Evolutionary conservation across 2,329 filamentous ascomycete species (phyloP).

Genomic region (Domatiomyces globalis): DNA sequence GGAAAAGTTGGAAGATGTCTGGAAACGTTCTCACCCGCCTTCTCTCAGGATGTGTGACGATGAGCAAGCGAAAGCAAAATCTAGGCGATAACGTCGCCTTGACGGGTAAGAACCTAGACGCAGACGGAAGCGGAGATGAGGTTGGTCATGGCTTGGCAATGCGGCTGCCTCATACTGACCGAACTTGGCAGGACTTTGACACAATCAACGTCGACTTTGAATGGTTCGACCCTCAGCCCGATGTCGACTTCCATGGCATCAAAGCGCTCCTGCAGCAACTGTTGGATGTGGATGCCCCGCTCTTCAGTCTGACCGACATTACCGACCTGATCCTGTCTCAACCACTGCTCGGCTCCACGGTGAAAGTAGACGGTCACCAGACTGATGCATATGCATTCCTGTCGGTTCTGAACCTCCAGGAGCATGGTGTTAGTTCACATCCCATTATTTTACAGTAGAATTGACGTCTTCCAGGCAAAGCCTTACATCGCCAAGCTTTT

Average conservation of each 20-base stretch:
- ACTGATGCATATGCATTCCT: slow-evolving; percentile 86
- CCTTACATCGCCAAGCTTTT: slow-evolving; percentile 56
- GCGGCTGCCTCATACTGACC: slow-evolving; percentile 1
- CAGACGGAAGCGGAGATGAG: slow-evolving; percentile 22
- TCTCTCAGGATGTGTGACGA: slow-evolving; percentile 1
- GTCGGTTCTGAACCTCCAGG: slow-evolving; percentile 68
- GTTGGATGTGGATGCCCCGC: slow-evolving; percentile 70
- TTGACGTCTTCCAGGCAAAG: slow-evolving; percentile 40
- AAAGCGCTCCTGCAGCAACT: slow-evolving; percentile 83
- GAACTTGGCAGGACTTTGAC: slow-evolving; percentile 56
- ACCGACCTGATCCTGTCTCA: slow-evolving; percentile 79
- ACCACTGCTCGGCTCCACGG: slow-evolving; percentile 76
- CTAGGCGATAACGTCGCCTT: slow-evolving; percentile 9
- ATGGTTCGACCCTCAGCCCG: slow-evolving; percentile 88
- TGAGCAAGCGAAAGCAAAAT: slow-evolving; percentile 18
- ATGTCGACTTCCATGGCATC: slow-evolving; percentile 86
- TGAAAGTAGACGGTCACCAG: slow-evolving; percentile 93
- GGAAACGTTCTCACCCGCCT: background rate
- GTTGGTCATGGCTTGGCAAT: slow-evolving; percentile 14
- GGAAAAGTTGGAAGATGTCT: background rate
- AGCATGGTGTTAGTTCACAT: slow-evolving; percentile 43
- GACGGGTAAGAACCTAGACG: slow-evolving; percentile 6
- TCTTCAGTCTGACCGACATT: slow-evolving; percentile 78
- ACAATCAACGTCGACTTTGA: slow-evolving; percentile 95
- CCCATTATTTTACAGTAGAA: slow-evolving; percentile 1